These are phyloP conservation scores for Leishmania lainsoni DNA, from an alignment of 208 protist species.

Conservation along the genomic window DNA sequence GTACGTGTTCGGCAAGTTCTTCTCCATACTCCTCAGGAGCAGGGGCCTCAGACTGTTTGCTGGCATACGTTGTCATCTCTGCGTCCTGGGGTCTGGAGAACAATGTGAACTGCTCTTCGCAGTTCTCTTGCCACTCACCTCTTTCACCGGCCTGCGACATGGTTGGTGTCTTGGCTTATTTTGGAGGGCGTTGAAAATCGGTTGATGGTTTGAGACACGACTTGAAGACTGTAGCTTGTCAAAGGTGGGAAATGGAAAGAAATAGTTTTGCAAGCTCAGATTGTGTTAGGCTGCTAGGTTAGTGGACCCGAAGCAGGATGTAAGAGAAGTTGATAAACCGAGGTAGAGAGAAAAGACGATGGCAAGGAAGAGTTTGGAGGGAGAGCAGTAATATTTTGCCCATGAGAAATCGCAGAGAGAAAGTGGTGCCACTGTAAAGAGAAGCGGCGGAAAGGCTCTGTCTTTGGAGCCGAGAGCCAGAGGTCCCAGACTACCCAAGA, in stretches of 20 bases:
- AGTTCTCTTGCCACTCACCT: conserved; percentile 13
- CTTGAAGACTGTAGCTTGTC: not conserved
- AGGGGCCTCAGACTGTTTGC: not conserved
- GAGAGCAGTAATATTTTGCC: not conserved
- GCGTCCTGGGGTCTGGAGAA: not conserved
- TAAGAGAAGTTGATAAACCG: not conserved
- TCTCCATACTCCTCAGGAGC: not conserved
- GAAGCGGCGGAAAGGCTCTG: not conserved
- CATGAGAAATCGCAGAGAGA: not conserved
- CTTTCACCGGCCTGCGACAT: not conserved
- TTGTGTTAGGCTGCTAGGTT: not conserved
- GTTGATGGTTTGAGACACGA: not conserved
- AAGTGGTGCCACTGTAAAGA: not conserved
- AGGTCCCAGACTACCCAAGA: not conserved
- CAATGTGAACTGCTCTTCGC: conserved; percentile 11
- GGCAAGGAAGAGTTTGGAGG: not conserved
- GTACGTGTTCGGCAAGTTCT: not conserved
- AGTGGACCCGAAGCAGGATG: not conserved
- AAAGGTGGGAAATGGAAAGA: not conserved
- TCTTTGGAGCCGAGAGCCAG: not conserved
- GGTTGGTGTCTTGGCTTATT: not conserved
- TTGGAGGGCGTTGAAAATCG: not conserved
- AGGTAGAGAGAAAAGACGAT: not conserved
- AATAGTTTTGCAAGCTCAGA: not conserved
- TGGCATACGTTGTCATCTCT: not conserved